These are phyloP conservation scores for Lactarius deliciosus DNA, from an alignment of 768 basidiomycete genomes.

Conservation along the genomic window DNA sequence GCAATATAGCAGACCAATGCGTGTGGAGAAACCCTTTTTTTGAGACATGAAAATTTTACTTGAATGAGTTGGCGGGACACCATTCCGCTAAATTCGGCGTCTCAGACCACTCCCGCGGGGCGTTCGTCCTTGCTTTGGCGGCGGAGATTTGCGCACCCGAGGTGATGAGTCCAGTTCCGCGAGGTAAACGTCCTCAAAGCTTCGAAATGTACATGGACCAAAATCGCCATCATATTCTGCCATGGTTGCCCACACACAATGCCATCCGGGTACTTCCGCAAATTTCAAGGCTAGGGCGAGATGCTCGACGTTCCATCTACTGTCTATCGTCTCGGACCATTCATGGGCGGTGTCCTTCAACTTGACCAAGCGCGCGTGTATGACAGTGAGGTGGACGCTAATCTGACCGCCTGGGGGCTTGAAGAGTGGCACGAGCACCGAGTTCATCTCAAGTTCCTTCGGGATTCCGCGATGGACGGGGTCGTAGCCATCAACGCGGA, in stretches of 20 bases:
- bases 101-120: conserved; percentile 5
- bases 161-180: conserved; percentile 42
- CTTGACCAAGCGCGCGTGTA: conserved; percentile 53
- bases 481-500: conserved; percentile 65
- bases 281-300: conserved; percentile 56
- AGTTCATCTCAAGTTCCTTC: conserved; percentile 57
- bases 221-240: conserved; percentile 47
- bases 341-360: conserved; percentile 61
- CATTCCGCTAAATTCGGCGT: conserved; percentile 3
- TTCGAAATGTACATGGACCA: conserved; percentile 40
- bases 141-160: conserved; percentile 15
- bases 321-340: conserved; percentile 34
- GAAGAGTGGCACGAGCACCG: conserved; percentile 43
- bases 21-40: conserved; percentile 5
- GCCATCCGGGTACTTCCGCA: conserved; percentile 50
- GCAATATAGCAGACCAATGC: background rate
- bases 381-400: conserved; percentile 42
- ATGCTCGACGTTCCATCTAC: conserved; percentile 49
- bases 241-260: conserved; percentile 64
- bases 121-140: conserved; percentile 8
- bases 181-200: conserved; percentile 39
- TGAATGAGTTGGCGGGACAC: background rate
- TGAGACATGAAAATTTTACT: background rate
- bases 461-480: conserved; percentile 56
- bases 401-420: conserved; percentile 35